Percentiles rank a stretch among this genome's conserved stretches.
Conservation (phyloP, 1,139 yeast genomes). For the Blastobotrys illinoisensis region DNA sequence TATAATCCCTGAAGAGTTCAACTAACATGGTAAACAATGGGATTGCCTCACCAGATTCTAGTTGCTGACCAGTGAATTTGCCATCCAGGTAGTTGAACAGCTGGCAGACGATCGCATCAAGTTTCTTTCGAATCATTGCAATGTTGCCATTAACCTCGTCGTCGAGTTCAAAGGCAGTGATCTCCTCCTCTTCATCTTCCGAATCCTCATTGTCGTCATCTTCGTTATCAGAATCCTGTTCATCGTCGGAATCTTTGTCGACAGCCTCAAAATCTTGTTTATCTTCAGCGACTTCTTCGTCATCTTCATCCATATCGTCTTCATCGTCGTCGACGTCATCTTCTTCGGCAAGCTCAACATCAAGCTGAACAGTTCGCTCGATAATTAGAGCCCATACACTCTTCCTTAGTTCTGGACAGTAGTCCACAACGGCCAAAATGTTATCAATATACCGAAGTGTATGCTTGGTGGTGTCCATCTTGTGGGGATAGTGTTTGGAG, state of each 20-base stretch:
- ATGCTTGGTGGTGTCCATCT: constrained; percentile 51
- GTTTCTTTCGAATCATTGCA: constrained; percentile 39
- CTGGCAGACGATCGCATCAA: constrained; percentile 60
- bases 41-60: constrained; percentile 62
- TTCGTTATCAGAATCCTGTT: constrained; percentile 21
- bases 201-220: constrained; percentile 28
- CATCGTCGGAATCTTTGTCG: constrained; percentile 14
- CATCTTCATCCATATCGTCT: constrained; percentile 53
- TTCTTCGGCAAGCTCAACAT: constrained; percentile 90
- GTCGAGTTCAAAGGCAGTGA: constrained; percentile 35
- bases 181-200: constrained; percentile 35
- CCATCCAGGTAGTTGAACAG: constrained; percentile 48
- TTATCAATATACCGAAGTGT: constrained; percentile 63
- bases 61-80: constrained; percentile 47
- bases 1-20: constrained; percentile 71
- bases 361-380: constrained; percentile 78
- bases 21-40: constrained; percentile 68
- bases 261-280: constrained; percentile 14
- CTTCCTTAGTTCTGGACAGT: constrained; percentile 64
- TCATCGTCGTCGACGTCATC: constrained; percentile 81
- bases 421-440: constrained; percentile 51
- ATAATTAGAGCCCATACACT: constrained; percentile 75
- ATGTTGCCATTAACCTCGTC: constrained; percentile 22
- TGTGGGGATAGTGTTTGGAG: constrained; percentile 68
- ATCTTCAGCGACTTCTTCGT: constrained; percentile 39